Evolutionary conservation across 2,329 filamentous ascomycete species (phyloP), one percentile per base, ranked within the genome.

Genomic region (Pseudophaeomoniella oleicola): DNA sequence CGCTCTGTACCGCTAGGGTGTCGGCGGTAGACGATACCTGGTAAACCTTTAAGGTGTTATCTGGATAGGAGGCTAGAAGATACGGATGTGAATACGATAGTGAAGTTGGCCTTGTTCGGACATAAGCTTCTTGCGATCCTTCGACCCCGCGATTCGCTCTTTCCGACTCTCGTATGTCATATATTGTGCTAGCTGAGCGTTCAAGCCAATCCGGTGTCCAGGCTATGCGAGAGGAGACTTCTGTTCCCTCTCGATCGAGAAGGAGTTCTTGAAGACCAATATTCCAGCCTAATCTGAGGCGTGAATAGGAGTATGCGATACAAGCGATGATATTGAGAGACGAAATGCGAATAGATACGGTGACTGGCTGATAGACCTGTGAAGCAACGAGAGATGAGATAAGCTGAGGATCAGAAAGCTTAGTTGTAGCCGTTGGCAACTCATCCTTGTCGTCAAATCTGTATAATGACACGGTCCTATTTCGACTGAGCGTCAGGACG

Each of bases 261-360:
- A 80, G 76, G 31, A 94, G 63, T 55, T 94, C 88, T 55, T 96
- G 88, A n/a, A 96, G 73, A 2, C 86, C 87, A 12, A 94, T 71
- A 5, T 81, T 86, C 83, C 87, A 94, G 17, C 86, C 86, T 31
- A 75, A 76, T 3, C 78, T 66, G 46, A 77, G 74, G 2, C 81
- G 81, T 12, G 80, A 77, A 44, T 92, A 75, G 0, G 83, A 82
- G 54, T 93, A 94, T 1, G 84, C 87, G 40, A 94, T 81, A 0
- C 83, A 86, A 2, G 84, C 81, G n/a, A 85, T 71, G 13, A 84
- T 72, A 9, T 71, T 72, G 3, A 64, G 61, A 1, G 71, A 54
- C 11, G 74, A 74, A 16, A 67, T 71, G n/a, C 86, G 75, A 27
- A 96, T 72, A 0, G 84, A 88, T n/a, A 94, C 60, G 0, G 85